Conservation (phyloP, 306 rosid species). For the Cicer arietinum region DNA sequence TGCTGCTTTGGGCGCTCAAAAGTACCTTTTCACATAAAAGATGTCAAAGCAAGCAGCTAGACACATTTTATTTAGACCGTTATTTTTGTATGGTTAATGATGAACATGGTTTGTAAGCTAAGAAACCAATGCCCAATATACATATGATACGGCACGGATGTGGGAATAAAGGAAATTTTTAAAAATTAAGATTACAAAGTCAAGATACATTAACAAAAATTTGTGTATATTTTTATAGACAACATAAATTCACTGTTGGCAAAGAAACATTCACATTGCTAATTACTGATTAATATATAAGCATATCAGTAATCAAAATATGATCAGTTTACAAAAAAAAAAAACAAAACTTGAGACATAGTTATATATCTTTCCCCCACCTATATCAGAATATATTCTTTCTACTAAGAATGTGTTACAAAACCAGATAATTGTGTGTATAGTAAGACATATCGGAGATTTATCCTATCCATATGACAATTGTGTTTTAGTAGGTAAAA, state of each 20-base stretch:
- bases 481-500: not conserved
- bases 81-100: not conserved
- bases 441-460: not conserved
- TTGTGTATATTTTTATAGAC: not conserved
- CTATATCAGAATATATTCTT: not conserved
- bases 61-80: not conserved
- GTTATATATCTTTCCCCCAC: conserved; percentile 1
- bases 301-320: not conserved
- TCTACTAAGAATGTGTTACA: not conserved
- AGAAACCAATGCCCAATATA: not conserved
- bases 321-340: not conserved
- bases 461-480: not conserved
- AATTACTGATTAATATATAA: not conserved
- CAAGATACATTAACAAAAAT: not conserved
- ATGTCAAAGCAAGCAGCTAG: conserved; percentile 23
- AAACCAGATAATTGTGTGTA: not conserved
- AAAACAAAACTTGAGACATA: not conserved
- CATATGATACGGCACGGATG: not conserved
- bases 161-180: not conserved
- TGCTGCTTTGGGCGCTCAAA: not conserved
- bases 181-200: not conserved
- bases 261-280: not conserved
- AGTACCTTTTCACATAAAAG: conserved; percentile 8
- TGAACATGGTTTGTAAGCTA: not conserved
- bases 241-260: not conserved